Base-by-base conservation (phyloP, 805 yeast genomes). In the Candida maltosa region DNA sequence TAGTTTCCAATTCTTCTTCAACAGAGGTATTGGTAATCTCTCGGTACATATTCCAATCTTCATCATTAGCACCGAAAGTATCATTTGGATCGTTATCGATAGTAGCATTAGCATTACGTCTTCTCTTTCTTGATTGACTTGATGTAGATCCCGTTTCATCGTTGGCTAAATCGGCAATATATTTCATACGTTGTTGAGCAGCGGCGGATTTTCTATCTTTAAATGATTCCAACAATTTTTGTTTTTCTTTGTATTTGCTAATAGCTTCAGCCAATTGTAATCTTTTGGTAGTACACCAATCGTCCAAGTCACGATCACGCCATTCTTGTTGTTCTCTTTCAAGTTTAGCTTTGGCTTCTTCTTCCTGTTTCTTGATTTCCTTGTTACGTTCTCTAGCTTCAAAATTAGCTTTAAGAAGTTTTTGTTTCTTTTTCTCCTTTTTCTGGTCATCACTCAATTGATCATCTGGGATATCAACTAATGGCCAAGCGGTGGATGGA, bases 41-140 rank as follows among this genome's bases (percentile, higher is more conserved):
- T 48, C 93, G 75, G 55, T 91, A 91, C 12, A 87, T 80, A 16
- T 83, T 78, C 97, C 97, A 91, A 58, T 93, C 98, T 37, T 85
- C 95, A 54, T 91, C 97, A 51, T 87, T 80, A 2, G 96, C 89
- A 38, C 97, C 97, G 60, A 91, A 89, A 0, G 89, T 86, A 59
- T 91, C 97, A 49, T 80, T 87, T 11, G 94, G 95, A 56, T 87
- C 97, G 46, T 86, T 87, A 51, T 87, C 96, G 22, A 85, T 82
- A 1, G 88, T 78, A 1, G 80, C 76, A 46, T 73, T 76, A 5
- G 69, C 74, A 36, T 59, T 58, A 26, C 70, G 54, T 34, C 67
- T 52, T 39, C 71, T 63, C 40, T 61, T 62, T 49, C 83, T 69
- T 8, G 62, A 53, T 25, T 70, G 73, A 20, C 78, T 66, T 32